Evolutionary conservation across 1,284 basidiomycete species (phyloP).

Genomic region (Cryptococcus sp.): DNA sequence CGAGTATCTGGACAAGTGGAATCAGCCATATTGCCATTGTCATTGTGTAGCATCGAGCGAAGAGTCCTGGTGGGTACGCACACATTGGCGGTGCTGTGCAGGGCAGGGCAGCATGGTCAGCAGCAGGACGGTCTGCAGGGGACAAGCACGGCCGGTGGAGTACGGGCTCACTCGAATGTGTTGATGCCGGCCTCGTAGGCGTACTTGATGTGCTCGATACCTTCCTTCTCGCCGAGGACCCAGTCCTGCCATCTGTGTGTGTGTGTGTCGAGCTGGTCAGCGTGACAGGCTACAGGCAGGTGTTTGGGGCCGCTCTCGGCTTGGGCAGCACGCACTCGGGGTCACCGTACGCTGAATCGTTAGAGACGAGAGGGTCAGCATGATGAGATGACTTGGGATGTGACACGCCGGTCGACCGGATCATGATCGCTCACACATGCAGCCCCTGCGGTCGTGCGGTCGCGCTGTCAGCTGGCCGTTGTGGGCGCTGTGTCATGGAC

Average conservation of each 20-base stretch:
- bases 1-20: slow-evolving; percentile 49
- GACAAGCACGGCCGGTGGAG: background rate
- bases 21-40: background rate
- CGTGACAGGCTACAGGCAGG: no score
- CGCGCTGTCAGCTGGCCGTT: background rate
- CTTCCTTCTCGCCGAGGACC: slow-evolving; percentile 38
- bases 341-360: slow-evolving; percentile 11
- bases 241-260: slow-evolving; percentile 26
- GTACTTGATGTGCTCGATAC: slow-evolving; percentile 43
- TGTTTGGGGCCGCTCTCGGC: no score
- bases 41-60: no score
- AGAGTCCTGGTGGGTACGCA: slow-evolving; percentile 3
- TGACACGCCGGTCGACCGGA: no score
- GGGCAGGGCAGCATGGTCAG: background rate
- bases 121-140: background rate
- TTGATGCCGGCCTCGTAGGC: slow-evolving; percentile 44
- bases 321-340: slow-evolving; percentile 3
- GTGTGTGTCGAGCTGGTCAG: background rate
- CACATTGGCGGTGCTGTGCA: slow-evolving; percentile 33
- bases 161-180: slow-evolving; percentile 36
- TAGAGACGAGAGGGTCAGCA: background rate
- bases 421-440: slow-evolving; percentile 15
- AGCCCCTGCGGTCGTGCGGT: slow-evolving; percentile 3
- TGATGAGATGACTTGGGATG: no score
- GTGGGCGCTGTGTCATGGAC: no score